Percentiles rank a stretch among this genome's conserved stretches.
Conservation (phyloP, 2,329 filamentous ascomycete genomes). For the Phyllosticta citrichinensis region DNA sequence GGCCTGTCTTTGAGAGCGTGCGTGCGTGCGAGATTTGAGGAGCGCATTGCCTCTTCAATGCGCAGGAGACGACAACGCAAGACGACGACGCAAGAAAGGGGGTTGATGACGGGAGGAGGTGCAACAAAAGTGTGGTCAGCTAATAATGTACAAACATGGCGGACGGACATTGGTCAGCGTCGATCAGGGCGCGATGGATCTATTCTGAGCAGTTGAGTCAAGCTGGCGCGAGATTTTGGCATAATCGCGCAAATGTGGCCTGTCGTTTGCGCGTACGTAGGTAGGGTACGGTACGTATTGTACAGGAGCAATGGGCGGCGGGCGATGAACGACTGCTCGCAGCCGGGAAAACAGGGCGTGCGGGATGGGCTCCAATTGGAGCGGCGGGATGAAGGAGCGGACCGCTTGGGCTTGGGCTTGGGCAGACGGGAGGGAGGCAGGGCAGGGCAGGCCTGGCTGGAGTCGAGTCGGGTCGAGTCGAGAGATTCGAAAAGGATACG, state of each 20-base stretch:
- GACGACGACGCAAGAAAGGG: background rate
- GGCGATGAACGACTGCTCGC: no score
- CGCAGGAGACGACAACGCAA: no score
- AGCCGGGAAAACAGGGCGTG: background rate
- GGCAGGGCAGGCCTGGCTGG: background rate
- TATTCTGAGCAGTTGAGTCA: slow-evolving; percentile 1
- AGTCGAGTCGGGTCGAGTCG: no score
- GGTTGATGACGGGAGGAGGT: background rate
- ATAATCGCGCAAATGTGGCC: background rate
- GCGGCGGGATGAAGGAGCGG: background rate
- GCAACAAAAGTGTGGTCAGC: no score
- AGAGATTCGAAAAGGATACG: background rate
- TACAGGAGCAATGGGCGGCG: no score
- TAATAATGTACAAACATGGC: no score
- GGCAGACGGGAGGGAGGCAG: no score
- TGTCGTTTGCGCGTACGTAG: background rate
- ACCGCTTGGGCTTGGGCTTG: background rate
- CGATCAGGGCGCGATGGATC: slow-evolving; percentile 4
- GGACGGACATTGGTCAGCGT: background rate
- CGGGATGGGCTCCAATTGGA: slow-evolving; percentile 4
- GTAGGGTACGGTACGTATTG: no score
- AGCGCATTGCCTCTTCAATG: no score
- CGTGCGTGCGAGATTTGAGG: background rate
- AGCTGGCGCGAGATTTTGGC: slow-evolving; percentile 5
- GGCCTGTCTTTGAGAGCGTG: no score